Percentiles rank a stretch among this genome's conserved stretches.
Conservation (phyloP, 2,329 filamentous ascomycete genomes). For the Cercospora sp. region DNA sequence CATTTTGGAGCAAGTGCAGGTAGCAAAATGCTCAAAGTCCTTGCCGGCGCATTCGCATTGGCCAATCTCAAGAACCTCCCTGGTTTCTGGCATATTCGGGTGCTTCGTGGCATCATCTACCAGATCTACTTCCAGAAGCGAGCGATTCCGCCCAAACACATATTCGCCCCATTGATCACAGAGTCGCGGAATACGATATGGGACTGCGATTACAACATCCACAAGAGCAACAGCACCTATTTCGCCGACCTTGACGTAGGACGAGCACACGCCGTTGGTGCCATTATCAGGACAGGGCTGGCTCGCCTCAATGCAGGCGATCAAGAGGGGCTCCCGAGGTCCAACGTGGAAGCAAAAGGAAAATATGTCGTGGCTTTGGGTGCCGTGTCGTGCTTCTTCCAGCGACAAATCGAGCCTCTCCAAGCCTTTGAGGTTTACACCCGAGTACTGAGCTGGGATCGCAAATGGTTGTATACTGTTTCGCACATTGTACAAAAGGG, state of each 20-base stretch:
- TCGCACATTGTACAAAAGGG: conserved; percentile 52
- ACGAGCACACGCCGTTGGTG: conserved; percentile 74
- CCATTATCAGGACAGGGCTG: conserved; percentile 50
- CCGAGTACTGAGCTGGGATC: conserved; percentile 50
- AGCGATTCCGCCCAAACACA: conserved; percentile 55
- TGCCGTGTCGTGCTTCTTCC: conserved; percentile 51
- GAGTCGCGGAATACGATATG: conserved; percentile 66
- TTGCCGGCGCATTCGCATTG: conserved; percentile 51
- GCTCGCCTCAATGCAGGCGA: conserved; percentile 40
- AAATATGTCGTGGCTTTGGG: conserved; percentile 48
- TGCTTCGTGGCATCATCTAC: conserved; percentile 50
- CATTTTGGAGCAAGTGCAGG: conserved; percentile 29
- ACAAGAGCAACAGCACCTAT: conserved; percentile 83
- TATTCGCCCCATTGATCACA: conserved; percentile 72
- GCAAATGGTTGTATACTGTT: conserved; percentile 54
- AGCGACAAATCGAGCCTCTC: conserved; percentile 50
- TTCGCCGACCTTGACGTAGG: conserved; percentile 83
- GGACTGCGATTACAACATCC: conserved; percentile 84
- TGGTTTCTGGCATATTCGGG: conserved; percentile 68
- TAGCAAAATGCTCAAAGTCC: conserved; percentile 28
- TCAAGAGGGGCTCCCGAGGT: conserved; percentile 37
- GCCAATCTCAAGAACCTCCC: conserved; percentile 74
- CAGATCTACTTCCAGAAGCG: conserved; percentile 48
- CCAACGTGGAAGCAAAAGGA: conserved; percentile 34
- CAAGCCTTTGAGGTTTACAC: conserved; percentile 52